Evolutionary conservation across 139 green algal species (phyloP).

Genomic region (Chlorella sp.): DNA sequence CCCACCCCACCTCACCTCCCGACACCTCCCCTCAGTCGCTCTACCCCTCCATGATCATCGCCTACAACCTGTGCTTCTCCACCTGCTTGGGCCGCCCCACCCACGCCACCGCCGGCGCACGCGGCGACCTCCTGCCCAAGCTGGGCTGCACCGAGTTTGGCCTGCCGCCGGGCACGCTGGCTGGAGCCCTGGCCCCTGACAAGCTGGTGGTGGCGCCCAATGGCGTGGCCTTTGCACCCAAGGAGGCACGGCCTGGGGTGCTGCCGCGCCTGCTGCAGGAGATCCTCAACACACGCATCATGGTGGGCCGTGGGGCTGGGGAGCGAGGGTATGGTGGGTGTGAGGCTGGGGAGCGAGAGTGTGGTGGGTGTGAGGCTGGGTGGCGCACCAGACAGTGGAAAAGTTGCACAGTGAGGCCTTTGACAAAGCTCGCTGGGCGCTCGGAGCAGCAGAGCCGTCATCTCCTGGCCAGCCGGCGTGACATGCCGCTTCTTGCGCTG

Average conservation of each 20-base stretch:
- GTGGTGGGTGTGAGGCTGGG: no score
- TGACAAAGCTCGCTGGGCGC: no score
- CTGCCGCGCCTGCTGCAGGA: constrained; percentile 94
- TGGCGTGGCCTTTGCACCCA: constrained; percentile 83
- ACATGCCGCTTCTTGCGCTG: no score
- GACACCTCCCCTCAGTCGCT: constrained; percentile 66
- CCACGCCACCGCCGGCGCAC: constrained; percentile 51
- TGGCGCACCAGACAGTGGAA: no score
- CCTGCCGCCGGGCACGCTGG: constrained; percentile 30
- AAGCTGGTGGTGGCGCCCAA: constrained; percentile 87
- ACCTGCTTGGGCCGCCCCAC: constrained; percentile 83
- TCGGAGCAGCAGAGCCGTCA: no score
- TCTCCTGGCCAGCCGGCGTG: no score
- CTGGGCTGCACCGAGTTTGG: constrained; percentile 36
- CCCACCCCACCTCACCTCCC: not conserved
- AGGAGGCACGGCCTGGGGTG: constrained; percentile 78
- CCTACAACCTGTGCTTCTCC: constrained; percentile 98
- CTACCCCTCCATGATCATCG: constrained; percentile 97
- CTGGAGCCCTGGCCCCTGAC: constrained; percentile 29
- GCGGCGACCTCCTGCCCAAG: constrained; percentile 1
- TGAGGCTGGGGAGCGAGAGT: not conserved
- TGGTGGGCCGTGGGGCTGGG: constrained; percentile 73
- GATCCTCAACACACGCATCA: constrained; percentile 95
- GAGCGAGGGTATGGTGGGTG: not conserved
- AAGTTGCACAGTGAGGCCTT: no score